phyloP scores from a whole-genome alignment of 1,139 yeast genomes.

The Debaryomycetaceae sp. region DNA sequence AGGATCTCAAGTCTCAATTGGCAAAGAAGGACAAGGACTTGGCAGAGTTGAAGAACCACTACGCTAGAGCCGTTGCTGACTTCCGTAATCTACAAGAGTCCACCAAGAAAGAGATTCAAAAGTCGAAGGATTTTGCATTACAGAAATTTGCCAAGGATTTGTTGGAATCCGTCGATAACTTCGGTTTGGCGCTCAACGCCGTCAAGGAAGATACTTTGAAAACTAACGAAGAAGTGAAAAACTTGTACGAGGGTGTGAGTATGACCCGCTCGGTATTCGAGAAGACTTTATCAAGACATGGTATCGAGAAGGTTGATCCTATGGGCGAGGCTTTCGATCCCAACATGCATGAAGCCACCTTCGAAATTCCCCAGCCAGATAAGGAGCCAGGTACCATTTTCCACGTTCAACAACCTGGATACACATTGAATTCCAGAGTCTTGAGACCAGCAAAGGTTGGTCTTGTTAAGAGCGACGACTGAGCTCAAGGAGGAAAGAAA shows the following conservation, averaged over 20 bases:
- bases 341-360: constrained; percentile 88
- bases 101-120: constrained; percentile 80
- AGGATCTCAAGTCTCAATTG: constrained; percentile 52
- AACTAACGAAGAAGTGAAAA: constrained; percentile 61
- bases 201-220: constrained; percentile 65
- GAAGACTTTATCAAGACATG: constrained; percentile 78
- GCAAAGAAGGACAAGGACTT: constrained; percentile 72
- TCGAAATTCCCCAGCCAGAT: constrained; percentile 83
- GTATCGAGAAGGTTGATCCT: constrained; percentile 78
- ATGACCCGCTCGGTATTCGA: constrained; percentile 89
- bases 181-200: constrained; percentile 79
- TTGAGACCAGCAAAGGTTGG: constrained; percentile 97
- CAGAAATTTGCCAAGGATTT: constrained; percentile 92
- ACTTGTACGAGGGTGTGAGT: constrained; percentile 82
- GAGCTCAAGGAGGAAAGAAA: constrained; percentile 1
- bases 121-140: constrained; percentile 86
- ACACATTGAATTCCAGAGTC: constrained; percentile 80
- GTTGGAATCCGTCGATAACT: constrained; percentile 86
- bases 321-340: constrained; percentile 87
- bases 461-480: constrained; percentile 59
- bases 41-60: constrained; percentile 79
- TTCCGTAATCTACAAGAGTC: constrained; percentile 91
- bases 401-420: constrained; percentile 91
- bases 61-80: constrained; percentile 83
- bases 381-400: constrained; percentile 92